Percentiles rank a stretch among this genome's conserved stretches.
Evolutionary conservation across 1,284 basidiomycete species (phyloP).

Genomic region (Pseudozyma sp.): DNA sequence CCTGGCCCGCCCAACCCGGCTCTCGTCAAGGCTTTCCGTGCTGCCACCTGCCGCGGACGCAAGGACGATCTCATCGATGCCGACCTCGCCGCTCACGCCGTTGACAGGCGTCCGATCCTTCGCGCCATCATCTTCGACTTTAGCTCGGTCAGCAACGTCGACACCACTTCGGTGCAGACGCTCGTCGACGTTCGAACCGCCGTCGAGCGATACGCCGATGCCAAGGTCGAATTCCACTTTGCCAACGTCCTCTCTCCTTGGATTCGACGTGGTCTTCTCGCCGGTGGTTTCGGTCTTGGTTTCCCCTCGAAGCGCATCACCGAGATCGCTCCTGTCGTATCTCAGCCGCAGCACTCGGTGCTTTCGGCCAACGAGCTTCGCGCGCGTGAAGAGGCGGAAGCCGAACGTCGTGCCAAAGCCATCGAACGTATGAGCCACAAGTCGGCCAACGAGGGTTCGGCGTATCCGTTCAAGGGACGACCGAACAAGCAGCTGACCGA

Average conservation of each 20-base stretch:
- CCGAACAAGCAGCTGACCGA: constrained; percentile 34
- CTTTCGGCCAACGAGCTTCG: constrained; percentile 34
- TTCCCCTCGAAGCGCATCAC: constrained; percentile 46
- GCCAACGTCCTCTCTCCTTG: constrained; percentile 89
- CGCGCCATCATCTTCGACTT: constrained; percentile 93
- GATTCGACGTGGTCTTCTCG: constrained; percentile 75
- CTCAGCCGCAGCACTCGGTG: constrained; percentile 73
- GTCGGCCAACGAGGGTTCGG: constrained; percentile 37
- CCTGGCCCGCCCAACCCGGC: constrained; percentile 71
- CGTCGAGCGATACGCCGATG: constrained; percentile 87
- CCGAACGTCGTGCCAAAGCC: constrained; percentile 31
- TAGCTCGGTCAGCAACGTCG: constrained; percentile 76
- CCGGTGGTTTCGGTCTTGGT: constrained; percentile 44
- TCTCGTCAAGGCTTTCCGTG: constrained; percentile 46
- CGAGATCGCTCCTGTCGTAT: constrained; percentile 71
- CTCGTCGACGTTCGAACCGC: constrained; percentile 88
- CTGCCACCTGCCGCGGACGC: constrained; percentile 43
- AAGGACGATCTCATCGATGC: constrained; percentile 54
- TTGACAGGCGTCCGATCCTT: constrained; percentile 76
- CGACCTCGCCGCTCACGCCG: background rate
- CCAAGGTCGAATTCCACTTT: constrained; percentile 86
- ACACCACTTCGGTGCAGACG: constrained; percentile 87
- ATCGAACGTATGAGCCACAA: constrained; percentile 47
- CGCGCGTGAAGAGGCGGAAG: constrained; percentile 38
- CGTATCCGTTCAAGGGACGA: constrained; percentile 39